A percentile compares a stretch with the other conserved stretches of the same genome.
Conservation (phyloP, 2,329 filamentous ascomycete species). For the Aspergillus flavus region DNA sequence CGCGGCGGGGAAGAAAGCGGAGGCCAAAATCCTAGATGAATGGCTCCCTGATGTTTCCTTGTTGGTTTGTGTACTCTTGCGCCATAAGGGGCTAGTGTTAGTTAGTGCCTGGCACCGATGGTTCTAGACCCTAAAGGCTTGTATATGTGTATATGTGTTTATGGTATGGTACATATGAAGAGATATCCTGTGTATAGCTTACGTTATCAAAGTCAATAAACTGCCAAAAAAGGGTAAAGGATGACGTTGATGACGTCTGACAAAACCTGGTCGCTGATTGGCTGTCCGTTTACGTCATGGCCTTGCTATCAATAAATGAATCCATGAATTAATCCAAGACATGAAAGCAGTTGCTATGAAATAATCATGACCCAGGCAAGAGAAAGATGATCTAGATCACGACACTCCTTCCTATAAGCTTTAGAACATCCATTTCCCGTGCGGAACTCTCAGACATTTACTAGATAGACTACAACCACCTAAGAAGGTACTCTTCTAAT, state of each 20-base stretch:
- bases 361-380: background rate
- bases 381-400: no score
- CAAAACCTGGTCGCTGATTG: conserved; percentile 15
- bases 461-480: no score
- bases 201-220: no score
- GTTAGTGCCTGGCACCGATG: no score
- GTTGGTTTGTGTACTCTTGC: background rate
- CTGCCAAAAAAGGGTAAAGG: no score
- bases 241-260: conserved; percentile 6
- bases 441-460: no score
- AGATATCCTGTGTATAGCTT: background rate
- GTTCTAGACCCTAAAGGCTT: no score
- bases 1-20: conserved; percentile 11
- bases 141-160: background rate
- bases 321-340: background rate
- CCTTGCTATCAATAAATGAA: no score
- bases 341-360: background rate
- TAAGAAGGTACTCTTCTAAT: background rate
- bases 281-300: conserved; percentile 14
- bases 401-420: no score
- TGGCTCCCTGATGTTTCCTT: background rate
- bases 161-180: background rate
- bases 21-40: background rate
- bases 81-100: no score
- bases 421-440: no score